Base-by-base conservation (phyloP, 2,329 filamentous ascomycete genomes). In the Botryotinia convoluta region DNA sequence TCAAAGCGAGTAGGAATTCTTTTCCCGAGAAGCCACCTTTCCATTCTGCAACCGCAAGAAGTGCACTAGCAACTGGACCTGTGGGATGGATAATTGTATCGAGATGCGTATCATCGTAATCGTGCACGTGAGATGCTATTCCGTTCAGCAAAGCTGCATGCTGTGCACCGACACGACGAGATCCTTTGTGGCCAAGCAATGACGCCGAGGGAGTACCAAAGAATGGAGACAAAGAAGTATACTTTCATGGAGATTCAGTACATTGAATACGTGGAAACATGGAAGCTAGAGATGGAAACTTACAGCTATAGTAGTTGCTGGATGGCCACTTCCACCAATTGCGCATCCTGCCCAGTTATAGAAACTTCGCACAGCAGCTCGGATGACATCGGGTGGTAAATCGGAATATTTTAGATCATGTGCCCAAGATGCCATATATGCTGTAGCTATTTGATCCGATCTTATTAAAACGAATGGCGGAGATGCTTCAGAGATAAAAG, bases 81-180 rank as follows among this genome's bases (percentile, higher is more conserved):
- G 86, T 83, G 0, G 86, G 87, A 75, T 89, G 87, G 62, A 88
- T 88, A 75, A 88, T 86, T 8, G 85, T 88, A 64, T 86, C 85
- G 1, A 88, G 81, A 75, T 88, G 86, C 1, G 86, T 88, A 77
- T 88, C 86, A 74, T 89, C 87, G 77, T 88, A 89, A 76, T 88
- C 86, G 73, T 88, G 85, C 5, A 87, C 85, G 74, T 88, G 86
- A 44, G 84, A 86, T 20, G 86, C 85, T 61, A 88, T 87, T 39
- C 87, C 87, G 74, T 88, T 88, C 64, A 89, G 76, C 10, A 88
- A 79, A 0, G 86, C 85, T 1, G 86, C 86, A 72, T 86, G 82
- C 75, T 86, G 84, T 2, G 85, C 83, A 75, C 87, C 85, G 8
- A 75, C 71, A 16, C 45, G 42, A 39, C 76, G 73, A 4, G 76